Percentiles rank a stretch among this genome's conserved stretches.
phyloP scores from a whole-genome alignment of 768 basidiomycete species.

The Xerocomus spinulosus region DNA sequence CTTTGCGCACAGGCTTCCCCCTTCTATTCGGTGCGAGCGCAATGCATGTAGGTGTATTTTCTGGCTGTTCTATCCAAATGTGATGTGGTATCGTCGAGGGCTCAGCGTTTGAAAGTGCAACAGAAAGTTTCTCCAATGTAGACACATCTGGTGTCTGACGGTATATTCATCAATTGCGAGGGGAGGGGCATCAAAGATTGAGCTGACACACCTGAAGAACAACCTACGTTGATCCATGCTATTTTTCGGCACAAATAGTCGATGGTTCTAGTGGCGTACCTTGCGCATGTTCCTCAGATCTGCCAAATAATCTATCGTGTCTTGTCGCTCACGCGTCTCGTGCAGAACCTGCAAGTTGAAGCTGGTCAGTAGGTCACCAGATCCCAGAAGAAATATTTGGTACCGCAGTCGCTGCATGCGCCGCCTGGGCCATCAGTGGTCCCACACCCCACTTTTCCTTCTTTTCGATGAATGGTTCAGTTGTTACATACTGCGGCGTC shows the following conservation, averaged over 20 bases:
- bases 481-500: background rate
- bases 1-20: conserved; percentile 36
- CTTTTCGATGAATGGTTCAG: conserved; percentile 14
- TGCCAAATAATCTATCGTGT: conserved; percentile 36
- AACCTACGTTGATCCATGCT: conserved; percentile 23
- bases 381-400: too few relatives aligned
- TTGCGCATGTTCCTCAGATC: conserved; percentile 41
- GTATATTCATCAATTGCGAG: background rate
- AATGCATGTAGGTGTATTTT: conserved; percentile 39
- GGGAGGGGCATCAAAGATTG: background rate
- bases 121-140: conserved; percentile 31
- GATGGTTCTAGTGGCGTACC: conserved; percentile 17
- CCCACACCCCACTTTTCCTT: conserved; percentile 42
- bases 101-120: conserved; percentile 19
- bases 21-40: conserved; percentile 41
- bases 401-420: conserved; percentile 42
- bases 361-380: too few relatives aligned
- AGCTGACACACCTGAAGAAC: conserved; percentile 35
- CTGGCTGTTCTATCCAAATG: conserved; percentile 43
- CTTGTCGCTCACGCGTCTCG: conserved; percentile 33
- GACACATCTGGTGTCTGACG: conserved; percentile 30
- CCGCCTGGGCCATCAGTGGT: conserved; percentile 42
- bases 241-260: background rate
- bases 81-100: conserved; percentile 34
- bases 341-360: conserved; percentile 43